Conservation (phyloP, 345 rosid species). For the Hibiscus tridactylites region DNA sequence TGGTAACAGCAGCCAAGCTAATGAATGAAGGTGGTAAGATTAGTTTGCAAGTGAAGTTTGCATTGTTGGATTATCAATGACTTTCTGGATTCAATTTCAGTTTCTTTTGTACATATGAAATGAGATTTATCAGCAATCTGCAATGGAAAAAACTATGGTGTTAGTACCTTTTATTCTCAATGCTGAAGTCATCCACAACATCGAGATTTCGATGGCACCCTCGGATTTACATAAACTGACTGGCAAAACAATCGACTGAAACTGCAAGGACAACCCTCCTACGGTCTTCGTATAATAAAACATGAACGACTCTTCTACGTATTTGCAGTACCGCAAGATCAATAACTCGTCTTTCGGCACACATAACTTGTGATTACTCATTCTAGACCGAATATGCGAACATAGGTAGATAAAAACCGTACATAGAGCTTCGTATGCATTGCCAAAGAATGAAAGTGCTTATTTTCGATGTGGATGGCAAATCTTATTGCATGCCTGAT, state of each 20-base stretch:
- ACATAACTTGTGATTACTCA: neutral
- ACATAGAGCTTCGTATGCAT: neutral
- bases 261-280: too few relatives aligned
- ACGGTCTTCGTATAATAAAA: too few relatives aligned
- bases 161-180: neutral
- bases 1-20: conserved; percentile 55
- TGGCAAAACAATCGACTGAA: neutral
- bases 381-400: neutral
- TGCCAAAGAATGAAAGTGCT: neutral
- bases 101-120: neutral
- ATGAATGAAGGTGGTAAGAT: conserved; percentile 53
- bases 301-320: neutral
- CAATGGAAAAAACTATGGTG: neutral
- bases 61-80: conserved; percentile 43
- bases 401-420: neutral
- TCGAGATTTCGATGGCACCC: neutral
- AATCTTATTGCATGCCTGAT: neutral
- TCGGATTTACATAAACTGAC: neutral
- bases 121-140: neutral
- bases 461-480: neutral
- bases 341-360: neutral
- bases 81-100: neutral
- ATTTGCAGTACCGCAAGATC: neutral
- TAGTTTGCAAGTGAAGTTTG: conserved; percentile 59
- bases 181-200: neutral